These are phyloP conservation scores for Chaetothyriales sp. DNA, from an alignment of 2,329 filamentous ascomycete species.

Conservation along the genomic window DNA sequence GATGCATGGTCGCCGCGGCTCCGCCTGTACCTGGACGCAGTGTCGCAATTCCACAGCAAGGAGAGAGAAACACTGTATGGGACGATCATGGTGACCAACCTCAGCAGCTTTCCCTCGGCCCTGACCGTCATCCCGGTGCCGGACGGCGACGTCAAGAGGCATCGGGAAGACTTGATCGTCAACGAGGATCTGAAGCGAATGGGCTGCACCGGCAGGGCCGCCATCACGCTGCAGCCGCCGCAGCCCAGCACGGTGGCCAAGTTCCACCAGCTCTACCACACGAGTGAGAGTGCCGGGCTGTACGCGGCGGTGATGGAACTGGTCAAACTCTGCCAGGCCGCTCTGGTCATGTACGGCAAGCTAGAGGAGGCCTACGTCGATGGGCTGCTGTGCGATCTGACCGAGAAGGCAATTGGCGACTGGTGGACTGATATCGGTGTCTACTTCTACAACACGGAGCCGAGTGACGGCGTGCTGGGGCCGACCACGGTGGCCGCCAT, in stretches of 20 bases:
- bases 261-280: slow-evolving; percentile 81
- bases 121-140: slow-evolving; percentile 85
- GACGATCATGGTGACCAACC: slow-evolving; percentile 82
- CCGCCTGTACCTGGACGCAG: slow-evolving; percentile 70
- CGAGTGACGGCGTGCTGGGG: slow-evolving; percentile 80
- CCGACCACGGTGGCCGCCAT: slow-evolving; percentile 82
- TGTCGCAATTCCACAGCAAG: slow-evolving; percentile 73
- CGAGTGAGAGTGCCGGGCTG: slow-evolving; percentile 67
- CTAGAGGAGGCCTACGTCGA: slow-evolving; percentile 82
- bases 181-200: slow-evolving; percentile 89
- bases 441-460: slow-evolving; percentile 85
- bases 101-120: slow-evolving; percentile 81
- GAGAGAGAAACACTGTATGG: slow-evolving; percentile 71
- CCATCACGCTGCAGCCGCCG: slow-evolving; percentile 65
- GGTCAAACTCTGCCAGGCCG: slow-evolving; percentile 80
- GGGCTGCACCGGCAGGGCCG: slow-evolving; percentile 80
- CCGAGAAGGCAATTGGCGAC: slow-evolving; percentile 75
- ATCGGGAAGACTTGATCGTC: slow-evolving; percentile 75
- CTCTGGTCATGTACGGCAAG: slow-evolving; percentile 75
- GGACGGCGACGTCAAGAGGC: slow-evolving; percentile 66
- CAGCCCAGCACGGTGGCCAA: slow-evolving; percentile 74
- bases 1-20: slow-evolving; percentile 64
- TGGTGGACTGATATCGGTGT: slow-evolving; percentile 95
- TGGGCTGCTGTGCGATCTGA: slow-evolving; percentile 82
- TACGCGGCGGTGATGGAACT: slow-evolving; percentile 71